Evolutionary conservation across 2,329 filamentous ascomycete species (phyloP), one percentile per base, ranked within the genome.

Genomic region (Ambrosiella beaveri): DNA sequence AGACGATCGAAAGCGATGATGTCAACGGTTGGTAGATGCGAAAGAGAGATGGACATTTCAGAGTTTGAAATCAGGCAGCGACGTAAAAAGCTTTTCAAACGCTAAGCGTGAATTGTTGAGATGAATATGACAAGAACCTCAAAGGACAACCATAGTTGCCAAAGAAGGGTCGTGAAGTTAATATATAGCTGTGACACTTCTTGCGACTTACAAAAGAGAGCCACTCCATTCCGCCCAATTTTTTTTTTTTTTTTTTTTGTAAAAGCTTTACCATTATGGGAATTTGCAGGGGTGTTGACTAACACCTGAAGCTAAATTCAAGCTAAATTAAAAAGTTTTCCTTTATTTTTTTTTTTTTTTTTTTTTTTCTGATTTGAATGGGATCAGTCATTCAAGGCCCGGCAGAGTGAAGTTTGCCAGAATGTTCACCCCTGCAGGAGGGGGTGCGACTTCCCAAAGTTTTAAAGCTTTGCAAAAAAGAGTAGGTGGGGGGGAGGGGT

Each of bases 301-400:
- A 15, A 47, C 44, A 47, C 44, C 44, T 19, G 13, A 40, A 44
- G 52, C 39, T 54, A 54, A 54, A 40, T 40, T 54, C 11, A 12
- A 37, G 27, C 35, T 56, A 17, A 7, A 56, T 38, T 57, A 15
- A 38, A 47, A 47, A 27, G 3, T 2, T 27, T 27, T 27, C 27
- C 27, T 52, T 38, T 5, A 19, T 41, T 54, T 40, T 54, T 54
- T 40, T 54, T 17, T 54, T 54, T 11, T 49, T 56, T 35, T 45
- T 47, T 47, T 36, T 39, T 15, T n/a, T 39, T 13, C 12, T 44
- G 11, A 57, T 12, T 27, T 27, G 36, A 47, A 47, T 6, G 13
- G n/a, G 8, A 47, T 17, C 19, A 47, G 44, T 47, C 44, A 47
- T 47, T 47, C n/a, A 47, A 47, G 44, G 15, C 44, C 27, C 27